Evolutionary conservation across 2,329 filamentous ascomycete genomes (phyloP).

Genomic region (Cryphonectria naterciae): DNA sequence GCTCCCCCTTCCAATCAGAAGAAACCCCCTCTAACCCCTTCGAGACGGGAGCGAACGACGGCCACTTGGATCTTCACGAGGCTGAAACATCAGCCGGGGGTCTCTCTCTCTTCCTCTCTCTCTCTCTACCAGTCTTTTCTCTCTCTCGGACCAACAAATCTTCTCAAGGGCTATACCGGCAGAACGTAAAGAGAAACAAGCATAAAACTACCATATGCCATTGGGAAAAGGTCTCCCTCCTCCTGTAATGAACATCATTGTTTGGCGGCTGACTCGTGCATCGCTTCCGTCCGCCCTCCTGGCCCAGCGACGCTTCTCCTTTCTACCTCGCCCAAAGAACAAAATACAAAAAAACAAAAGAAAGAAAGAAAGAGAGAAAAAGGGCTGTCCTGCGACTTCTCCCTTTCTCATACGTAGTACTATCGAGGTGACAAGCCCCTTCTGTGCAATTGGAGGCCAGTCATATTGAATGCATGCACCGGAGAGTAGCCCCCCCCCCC

Average conservation of each 20-base stretch:
- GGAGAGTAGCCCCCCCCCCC: no score
- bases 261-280: neutral
- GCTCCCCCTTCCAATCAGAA: neutral
- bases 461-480: no score
- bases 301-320: neutral
- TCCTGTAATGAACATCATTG: neutral
- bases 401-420: no score
- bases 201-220: neutral
- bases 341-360: no score
- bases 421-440: no score
- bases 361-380: no score
- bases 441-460: no score
- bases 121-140: neutral
- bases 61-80: neutral
- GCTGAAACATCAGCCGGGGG: conserved; percentile 5
- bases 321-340: neutral
- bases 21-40: neutral
- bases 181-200: neutral
- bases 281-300: neutral
- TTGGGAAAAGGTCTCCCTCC: neutral
- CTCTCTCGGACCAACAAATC: neutral
- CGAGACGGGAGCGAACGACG: neutral
- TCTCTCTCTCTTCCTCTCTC: neutral
- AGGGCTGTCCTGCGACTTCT: no score
- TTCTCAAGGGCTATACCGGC: neutral